Conservation (phyloP, 179 eudicot species). For the Dionaea muscipula region DNA sequence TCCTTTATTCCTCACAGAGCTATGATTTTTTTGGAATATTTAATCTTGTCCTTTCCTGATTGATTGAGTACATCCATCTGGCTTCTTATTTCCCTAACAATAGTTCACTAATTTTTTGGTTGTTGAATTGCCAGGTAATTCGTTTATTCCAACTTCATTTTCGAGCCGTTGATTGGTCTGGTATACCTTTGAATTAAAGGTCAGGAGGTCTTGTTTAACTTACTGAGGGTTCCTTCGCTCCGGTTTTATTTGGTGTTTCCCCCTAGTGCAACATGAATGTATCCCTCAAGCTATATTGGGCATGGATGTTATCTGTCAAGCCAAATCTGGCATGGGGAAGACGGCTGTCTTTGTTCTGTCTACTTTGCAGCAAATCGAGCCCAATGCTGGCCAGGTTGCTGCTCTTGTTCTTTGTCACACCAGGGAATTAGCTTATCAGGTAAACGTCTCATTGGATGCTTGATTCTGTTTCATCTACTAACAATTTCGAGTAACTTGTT, state of each 20-base stretch:
- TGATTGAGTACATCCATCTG: neutral
- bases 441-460: neutral
- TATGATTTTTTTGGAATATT: neutral
- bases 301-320: conserved; percentile 99
- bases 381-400: conserved; percentile 84
- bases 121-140: conserved; percentile 54
- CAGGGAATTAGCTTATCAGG: conserved; percentile 94
- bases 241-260: conserved; percentile 70
- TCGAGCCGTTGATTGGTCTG: conserved; percentile 36
- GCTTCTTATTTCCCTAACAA: neutral
- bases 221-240: conserved; percentile 63
- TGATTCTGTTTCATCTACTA: neutral
- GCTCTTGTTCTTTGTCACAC: conserved; percentile 94
- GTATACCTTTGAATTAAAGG: conserved; percentile 62
- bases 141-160: conserved; percentile 30
- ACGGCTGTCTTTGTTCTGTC: conserved; percentile 96
- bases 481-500: neutral
- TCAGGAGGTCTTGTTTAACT: conserved; percentile 42
- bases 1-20: neutral
- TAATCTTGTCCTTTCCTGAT: neutral
- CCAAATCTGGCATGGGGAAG: conserved; percentile 98
- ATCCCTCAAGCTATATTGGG: conserved; percentile 98
- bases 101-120: neutral
- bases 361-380: conserved; percentile 85
- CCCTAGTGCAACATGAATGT: conserved; percentile 97